Base-by-base conservation (phyloP, 768 basidiomycete genomes). In the Pleurotus citrinopileatus region DNA sequence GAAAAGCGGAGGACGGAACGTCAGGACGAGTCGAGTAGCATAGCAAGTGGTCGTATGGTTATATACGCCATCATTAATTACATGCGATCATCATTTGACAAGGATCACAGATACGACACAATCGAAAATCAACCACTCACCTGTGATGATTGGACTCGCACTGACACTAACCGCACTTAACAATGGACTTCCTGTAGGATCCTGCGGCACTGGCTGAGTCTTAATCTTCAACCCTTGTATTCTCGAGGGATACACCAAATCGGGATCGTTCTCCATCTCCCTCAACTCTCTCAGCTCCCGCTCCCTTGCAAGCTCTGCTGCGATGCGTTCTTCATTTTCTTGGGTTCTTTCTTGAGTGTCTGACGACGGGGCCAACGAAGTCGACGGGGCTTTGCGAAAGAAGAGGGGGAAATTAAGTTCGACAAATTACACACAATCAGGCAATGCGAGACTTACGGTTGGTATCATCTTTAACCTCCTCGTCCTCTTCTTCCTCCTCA, bases 401-500 rank as follows among this genome's bases (percentile, higher is more conserved):
- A n/a, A n/a, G n/a, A n/a, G n/a, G n/a, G n/a, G n/a, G n/a, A n/a
- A n/a, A n/a, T n/a, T n/a, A n/a, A n/a, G n/a, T n/a, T n/a, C n/a
- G n/a, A n/a, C n/a, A n/a, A n/a, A n/a, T n/a, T n/a, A n/a, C n/a
- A n/a, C n/a, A n/a, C n/a, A n/a, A n/a, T n/a, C n/a, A n/a, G n/a
- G n/a, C n/a, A n/a, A n/a, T n/a, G n/a, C n/a, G n/a, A n/a, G n/a
- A n/a, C n/a, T n/a, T n/a, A n/a, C n/a, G n/a, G n/a, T 60, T 61
- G 10, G 56, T 60, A 3, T 58, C 53, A 37, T 59, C 54, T 1
- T 40, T n/a, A 6, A 23, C 29, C 17, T 50, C 47, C 20, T 80
- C 83, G 42, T 84, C 82, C 17, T 81, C 81, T 59, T 84, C 83
- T 25, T 77, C 79, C n/a, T 80, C 81, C 61, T 86, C 84, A 7